Conservation (phyloP, 2,329 filamentous ascomycete species). For the Ceratocystis destructans region DNA sequence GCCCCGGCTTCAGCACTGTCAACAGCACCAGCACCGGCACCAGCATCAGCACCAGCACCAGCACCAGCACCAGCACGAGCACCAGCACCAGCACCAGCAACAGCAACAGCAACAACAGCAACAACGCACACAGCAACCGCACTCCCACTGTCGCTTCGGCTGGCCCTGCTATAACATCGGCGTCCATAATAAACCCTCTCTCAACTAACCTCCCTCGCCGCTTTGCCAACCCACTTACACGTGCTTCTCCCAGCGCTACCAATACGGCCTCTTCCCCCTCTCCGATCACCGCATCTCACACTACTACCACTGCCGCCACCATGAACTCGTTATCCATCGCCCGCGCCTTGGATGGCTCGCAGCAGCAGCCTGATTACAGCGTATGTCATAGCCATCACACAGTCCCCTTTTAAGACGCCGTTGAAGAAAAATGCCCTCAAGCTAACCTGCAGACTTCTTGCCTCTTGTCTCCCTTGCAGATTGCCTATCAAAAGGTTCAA, state of each 20-base stretch:
- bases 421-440: neutral
- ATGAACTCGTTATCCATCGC: constrained; percentile 12
- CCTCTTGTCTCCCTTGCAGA: constrained; percentile 3
- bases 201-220: constrained; percentile 12
- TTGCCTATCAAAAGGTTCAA: constrained; percentile 18
- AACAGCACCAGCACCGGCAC: neutral
- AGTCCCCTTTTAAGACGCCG: neutral
- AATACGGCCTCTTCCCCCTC: neutral
- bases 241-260: neutral
- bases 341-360: constrained; percentile 7
- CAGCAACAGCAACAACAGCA: neutral
- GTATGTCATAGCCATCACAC: neutral
- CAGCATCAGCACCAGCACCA: too few relatives aligned
- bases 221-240: constrained; percentile 10
- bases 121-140: neutral
- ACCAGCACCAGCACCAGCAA: too few relatives aligned
- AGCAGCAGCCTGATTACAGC: constrained; percentile 9
- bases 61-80: too few relatives aligned
- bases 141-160: neutral
- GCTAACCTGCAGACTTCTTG: neutral
- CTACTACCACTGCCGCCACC: neutral
- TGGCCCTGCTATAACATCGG: neutral
- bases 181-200: neutral
- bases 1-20: neutral
- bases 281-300: neutral